phyloP scores from a whole-genome alignment of 345 rosid genomes.

The Viola odorata region DNA sequence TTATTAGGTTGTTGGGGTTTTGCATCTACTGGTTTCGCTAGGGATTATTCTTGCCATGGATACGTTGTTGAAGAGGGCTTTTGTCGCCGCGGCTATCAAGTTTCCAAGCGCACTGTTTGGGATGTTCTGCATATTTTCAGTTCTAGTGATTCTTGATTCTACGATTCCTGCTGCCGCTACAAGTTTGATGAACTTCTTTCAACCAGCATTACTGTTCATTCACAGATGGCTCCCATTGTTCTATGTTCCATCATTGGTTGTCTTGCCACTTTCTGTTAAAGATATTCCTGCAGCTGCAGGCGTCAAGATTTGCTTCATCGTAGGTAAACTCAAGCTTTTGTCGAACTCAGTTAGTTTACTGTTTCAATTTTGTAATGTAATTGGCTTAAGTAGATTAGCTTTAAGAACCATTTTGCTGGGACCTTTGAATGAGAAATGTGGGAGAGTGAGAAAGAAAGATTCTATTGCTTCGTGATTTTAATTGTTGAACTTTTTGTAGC shows the following conservation, averaged over 20 bases:
- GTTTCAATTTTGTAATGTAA: background rate
- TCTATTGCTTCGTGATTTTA: too few species aligned
- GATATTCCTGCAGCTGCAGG: constrained; percentile 96
- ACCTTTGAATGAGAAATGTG: background rate
- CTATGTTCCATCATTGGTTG: constrained; percentile 86
- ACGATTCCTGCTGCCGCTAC: constrained; percentile 65
- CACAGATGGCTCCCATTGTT: constrained; percentile 97
- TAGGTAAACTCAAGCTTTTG: constrained; percentile 32
- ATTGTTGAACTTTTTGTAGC: constrained; percentile 35
- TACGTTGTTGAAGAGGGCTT: constrained; percentile 60
- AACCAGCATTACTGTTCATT: constrained; percentile 78
- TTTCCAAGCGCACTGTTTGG: constrained; percentile 95
- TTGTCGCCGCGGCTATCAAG: constrained; percentile 79
- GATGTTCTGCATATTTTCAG: constrained; percentile 91
- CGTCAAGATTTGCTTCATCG: constrained; percentile 73
- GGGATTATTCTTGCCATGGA: constrained; percentile 80
- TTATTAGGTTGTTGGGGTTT: constrained; percentile 48
- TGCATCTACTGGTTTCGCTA: constrained; percentile 74
- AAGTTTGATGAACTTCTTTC: constrained; percentile 63
- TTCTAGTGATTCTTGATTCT: constrained; percentile 55
- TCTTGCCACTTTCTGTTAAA: constrained; percentile 78
- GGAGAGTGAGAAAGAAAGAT: too few species aligned
- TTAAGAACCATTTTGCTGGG: background rate
- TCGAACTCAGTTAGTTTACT: too few species aligned
- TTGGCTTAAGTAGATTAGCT: background rate